Percentiles rank a stretch among this genome's conserved stretches.
These are phyloP conservation scores for Mortierella alpina DNA, from an alignment of 192 early-diverging fungal genomes.

Conservation along the genomic window DNA sequence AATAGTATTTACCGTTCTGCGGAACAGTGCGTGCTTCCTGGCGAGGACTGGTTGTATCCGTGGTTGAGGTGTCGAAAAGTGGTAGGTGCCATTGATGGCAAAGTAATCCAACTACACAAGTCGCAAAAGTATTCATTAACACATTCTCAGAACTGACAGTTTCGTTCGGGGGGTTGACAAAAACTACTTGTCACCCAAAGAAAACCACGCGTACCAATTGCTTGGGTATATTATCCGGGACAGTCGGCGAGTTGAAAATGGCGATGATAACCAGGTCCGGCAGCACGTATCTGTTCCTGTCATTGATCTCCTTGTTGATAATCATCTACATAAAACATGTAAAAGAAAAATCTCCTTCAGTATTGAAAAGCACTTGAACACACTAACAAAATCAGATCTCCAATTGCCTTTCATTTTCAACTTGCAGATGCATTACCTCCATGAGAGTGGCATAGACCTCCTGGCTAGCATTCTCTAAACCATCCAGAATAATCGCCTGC, in stretches of 20 bases:
- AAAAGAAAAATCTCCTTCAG: not conserved
- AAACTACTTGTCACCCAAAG: not conserved
- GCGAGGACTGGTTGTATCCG: constrained; percentile 25
- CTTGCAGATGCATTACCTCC: constrained; percentile 29
- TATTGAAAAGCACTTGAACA: not conserved
- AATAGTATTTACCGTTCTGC: constrained; percentile 28
- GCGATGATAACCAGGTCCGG: constrained; percentile 53
- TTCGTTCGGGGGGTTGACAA: no score
- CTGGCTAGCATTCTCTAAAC: constrained; percentile 49
- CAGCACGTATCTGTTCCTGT: constrained; percentile 41
- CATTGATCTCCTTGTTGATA: constrained; percentile 49
- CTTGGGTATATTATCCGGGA: constrained; percentile 53
- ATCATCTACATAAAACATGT: constrained; percentile 35
- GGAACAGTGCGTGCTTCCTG: constrained; percentile 36
- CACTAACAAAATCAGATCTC: not conserved
- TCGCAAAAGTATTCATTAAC: not conserved
- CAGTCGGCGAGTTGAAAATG: constrained; percentile 34
- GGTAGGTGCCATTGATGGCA: constrained; percentile 46
- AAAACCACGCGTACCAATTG: constrained; percentile 39
- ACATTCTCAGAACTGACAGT: not conserved
- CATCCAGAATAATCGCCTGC: constrained; percentile 57
- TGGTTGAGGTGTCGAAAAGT: constrained; percentile 24
- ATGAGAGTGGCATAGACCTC: constrained; percentile 43
- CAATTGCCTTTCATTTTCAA: not conserved
- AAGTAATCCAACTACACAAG: constrained; percentile 43